Evolutionary conservation across 306 rosid species (phyloP).

Genomic region (Quercus bicolor): DNA sequence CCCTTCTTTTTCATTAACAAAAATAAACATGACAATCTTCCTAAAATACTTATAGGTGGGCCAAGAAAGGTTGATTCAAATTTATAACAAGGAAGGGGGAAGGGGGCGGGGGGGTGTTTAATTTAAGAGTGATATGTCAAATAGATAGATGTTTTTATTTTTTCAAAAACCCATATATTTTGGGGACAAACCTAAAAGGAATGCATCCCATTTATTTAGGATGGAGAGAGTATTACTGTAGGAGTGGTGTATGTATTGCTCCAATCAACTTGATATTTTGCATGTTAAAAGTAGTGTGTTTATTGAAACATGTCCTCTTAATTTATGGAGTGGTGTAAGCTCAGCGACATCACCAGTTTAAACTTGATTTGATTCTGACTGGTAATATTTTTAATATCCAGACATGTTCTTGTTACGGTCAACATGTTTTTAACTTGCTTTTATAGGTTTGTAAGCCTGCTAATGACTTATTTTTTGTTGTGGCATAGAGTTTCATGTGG

Average conservation of each 20-base stretch:
- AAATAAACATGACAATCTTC: no score
- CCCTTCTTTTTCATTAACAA: no score
- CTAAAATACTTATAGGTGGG: no score
- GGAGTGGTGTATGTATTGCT: background rate
- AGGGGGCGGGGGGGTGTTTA: no score
- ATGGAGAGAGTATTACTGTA: background rate
- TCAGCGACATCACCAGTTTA: background rate
- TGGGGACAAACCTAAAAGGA: no score
- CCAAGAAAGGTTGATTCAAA: no score
- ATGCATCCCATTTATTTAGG: no score
- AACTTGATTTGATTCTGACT: background rate
- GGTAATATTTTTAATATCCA: background rate
- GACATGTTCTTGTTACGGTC: background rate
- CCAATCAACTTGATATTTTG: background rate
- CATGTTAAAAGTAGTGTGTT: background rate
- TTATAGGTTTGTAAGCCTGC: conserved; percentile 1
- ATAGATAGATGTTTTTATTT: no score
- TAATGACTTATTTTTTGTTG: conserved; percentile 9
- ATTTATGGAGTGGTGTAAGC: background rate
- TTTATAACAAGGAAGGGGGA: no score
- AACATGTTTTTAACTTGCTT: conserved; percentile 4
- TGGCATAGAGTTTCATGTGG: conserved; percentile 26
- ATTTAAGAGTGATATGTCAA: no score
- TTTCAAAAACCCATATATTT: no score
- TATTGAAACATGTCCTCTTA: background rate